Conservation (phyloP, 371 early-diverging fungal species). For the Basidiobolus meristosporus region DNA sequence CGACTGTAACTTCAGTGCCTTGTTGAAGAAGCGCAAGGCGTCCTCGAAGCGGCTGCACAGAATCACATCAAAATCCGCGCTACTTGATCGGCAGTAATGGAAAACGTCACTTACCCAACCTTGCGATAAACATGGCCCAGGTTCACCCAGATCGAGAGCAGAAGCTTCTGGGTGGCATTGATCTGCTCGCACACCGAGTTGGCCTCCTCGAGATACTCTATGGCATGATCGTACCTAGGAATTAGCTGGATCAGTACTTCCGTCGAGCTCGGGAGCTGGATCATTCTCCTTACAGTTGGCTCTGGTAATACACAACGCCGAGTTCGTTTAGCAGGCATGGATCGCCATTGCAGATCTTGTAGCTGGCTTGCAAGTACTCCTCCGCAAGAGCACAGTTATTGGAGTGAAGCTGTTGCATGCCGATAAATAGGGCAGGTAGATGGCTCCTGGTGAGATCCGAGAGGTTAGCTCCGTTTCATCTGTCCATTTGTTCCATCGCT, state of each 20-base stretch:
- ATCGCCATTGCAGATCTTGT: constrained; percentile 27
- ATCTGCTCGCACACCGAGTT: constrained; percentile 20
- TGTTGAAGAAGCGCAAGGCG: constrained; percentile 23
- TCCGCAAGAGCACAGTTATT: constrained; percentile 25
- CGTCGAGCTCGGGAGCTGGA: constrained; percentile 4
- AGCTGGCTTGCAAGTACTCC: constrained; percentile 28
- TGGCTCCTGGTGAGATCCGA: constrained; percentile 9
- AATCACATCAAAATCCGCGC: neutral
- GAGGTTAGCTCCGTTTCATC: too few relatives aligned
- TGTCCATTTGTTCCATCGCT: constrained; percentile 6
- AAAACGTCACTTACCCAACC: constrained; percentile 19
- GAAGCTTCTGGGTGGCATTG: constrained; percentile 16
- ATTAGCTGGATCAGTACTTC: neutral
- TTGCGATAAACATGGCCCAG: constrained; percentile 46
- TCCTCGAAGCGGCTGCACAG: constrained; percentile 17
- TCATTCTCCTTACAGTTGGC: constrained; percentile 15
- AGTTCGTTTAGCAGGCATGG: constrained; percentile 47
- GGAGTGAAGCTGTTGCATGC: constrained; percentile 47
- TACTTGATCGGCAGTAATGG: neutral
- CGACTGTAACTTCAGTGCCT: constrained; percentile 14
- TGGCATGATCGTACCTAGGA: constrained; percentile 24
- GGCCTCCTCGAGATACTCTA: constrained; percentile 24
- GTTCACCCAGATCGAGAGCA: constrained; percentile 44
- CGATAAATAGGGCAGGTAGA: constrained; percentile 45
- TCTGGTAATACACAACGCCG: constrained; percentile 31